Conservation (phyloP, 345 rosid species). For the Arabis alpina region DNA sequence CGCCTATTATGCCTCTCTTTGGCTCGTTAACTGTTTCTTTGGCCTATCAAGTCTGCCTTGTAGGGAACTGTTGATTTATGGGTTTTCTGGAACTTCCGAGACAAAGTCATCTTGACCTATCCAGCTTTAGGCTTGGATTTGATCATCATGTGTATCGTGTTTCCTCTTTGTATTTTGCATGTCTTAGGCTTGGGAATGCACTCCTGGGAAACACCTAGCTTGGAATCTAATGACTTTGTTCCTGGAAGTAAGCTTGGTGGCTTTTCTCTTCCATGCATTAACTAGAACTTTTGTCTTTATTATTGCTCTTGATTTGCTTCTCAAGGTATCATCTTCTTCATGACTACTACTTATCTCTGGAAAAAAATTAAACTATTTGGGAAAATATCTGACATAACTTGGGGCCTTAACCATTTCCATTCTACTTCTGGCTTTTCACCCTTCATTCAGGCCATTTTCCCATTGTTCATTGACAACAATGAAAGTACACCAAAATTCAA, state of each 20-base stretch:
- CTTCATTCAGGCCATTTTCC: slow-evolving; percentile 65
- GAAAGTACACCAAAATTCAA: slow-evolving; percentile 59
- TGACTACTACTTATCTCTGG: background rate
- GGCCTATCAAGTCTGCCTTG: no score
- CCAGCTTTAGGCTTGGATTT: no score
- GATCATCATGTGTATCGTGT: background rate
- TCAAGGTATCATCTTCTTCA: slow-evolving; percentile 62
- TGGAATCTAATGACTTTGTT: slow-evolving; percentile 88
- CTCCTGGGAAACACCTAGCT: slow-evolving; percentile 69
- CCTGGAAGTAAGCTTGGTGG: slow-evolving; percentile 93
- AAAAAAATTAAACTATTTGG: background rate
- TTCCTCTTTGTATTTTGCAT: slow-evolving; percentile 7
- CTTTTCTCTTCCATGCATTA: slow-evolving; percentile 80
- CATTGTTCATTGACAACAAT: slow-evolving; percentile 66
- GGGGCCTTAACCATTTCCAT: slow-evolving; percentile 6
- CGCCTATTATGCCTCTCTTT: slow-evolving; percentile 77
- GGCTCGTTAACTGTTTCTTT: slow-evolving; percentile 53
- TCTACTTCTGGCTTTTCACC: background rate
- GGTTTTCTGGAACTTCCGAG: no score
- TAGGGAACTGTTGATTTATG: no score
- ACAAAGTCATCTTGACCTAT: no score
- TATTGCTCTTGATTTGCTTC: slow-evolving; percentile 77
- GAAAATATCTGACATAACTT: background rate
- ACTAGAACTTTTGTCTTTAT: slow-evolving; percentile 72
- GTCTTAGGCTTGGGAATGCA: slow-evolving; percentile 82